These are phyloP conservation scores for Quercus agrifolia DNA, from an alignment of 306 rosid genomes.

Conservation along the genomic window DNA sequence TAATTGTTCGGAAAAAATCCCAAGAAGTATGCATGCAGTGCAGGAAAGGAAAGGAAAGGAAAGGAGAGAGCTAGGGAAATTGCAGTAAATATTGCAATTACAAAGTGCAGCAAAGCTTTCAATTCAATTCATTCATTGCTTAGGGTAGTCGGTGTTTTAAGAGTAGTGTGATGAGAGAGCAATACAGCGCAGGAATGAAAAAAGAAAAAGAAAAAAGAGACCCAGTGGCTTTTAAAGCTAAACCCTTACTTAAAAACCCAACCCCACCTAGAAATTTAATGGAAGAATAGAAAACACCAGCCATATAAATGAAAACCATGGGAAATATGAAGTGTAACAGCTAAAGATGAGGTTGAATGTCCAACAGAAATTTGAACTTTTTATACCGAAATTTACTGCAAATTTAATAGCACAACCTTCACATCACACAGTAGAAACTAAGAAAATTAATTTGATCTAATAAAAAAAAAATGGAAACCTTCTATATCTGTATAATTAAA, in stretches of 20 bases:
- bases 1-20: slow-evolving; percentile 63
- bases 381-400: too few relatives aligned
- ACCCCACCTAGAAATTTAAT: slow-evolving; percentile 31
- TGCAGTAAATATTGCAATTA: slow-evolving; percentile 67
- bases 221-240: slow-evolving; percentile 52
- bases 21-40: slow-evolving; percentile 59
- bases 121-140: slow-evolving; percentile 62
- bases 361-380: too few relatives aligned
- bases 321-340: slow-evolving; percentile 37
- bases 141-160: slow-evolving; percentile 60
- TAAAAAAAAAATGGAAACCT: too few relatives aligned
- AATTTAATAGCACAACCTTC: too few relatives aligned
- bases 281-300: slow-evolving; percentile 2
- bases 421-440: too few relatives aligned
- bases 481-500: too few relatives aligned
- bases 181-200: background rate
- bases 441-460: too few relatives aligned
- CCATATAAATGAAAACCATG: slow-evolving; percentile 1
- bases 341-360: slow-evolving; percentile 9
- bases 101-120: slow-evolving; percentile 50
- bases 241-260: slow-evolving; percentile 31
- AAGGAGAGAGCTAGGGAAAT: slow-evolving; percentile 39
- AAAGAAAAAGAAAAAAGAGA: background rate
- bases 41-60: too few relatives aligned
- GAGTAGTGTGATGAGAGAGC: slow-evolving; percentile 23